Evolutionary conservation across 345 rosid species (phyloP).

Genomic region (Barbarea vulgaris): DNA sequence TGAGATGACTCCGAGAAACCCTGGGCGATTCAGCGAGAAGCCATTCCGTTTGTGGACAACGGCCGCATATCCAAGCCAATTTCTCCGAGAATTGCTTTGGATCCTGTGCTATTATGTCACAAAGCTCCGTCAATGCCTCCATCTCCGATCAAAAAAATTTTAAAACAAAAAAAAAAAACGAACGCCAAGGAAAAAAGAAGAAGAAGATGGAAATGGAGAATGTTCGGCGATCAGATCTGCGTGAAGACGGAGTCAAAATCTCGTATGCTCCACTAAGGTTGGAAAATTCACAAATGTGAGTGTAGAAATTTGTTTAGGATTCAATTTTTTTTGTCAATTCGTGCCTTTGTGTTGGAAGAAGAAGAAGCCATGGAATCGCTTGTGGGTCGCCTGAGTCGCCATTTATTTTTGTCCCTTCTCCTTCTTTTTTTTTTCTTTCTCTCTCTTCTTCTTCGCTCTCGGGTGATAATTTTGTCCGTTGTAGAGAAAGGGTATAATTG

Average conservation of each 20-base stretch:
- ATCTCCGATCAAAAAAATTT: constrained; percentile 40
- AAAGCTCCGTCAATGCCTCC: constrained; percentile 88
- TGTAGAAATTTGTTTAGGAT: neutral
- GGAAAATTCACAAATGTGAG: constrained; percentile 17
- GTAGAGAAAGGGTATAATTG: constrained; percentile 11
- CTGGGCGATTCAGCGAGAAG: constrained; percentile 66
- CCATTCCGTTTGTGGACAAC: constrained; percentile 81
- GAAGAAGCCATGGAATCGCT: constrained; percentile 36
- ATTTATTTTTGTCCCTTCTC: constrained; percentile 11
- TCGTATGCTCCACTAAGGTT: constrained; percentile 24
- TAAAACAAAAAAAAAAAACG: neutral
- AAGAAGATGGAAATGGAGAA: neutral
- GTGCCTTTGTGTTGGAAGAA: constrained; percentile 16
- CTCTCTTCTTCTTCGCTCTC: neutral
- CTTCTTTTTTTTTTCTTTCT: neutral
- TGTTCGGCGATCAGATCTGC: constrained; percentile 39
- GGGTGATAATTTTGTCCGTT: constrained; percentile 18
- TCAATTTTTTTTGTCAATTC: neutral
- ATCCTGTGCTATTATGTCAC: constrained; percentile 74
- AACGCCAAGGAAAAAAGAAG: constrained; percentile 1
- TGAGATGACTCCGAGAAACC: constrained; percentile 86
- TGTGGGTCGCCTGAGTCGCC: constrained; percentile 23
- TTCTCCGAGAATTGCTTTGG: constrained; percentile 84
- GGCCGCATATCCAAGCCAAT: constrained; percentile 83
- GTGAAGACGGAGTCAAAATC: constrained; percentile 29